Percentiles rank a stretch among this genome's conserved stretches.
Conservation (phyloP, 169 alveolate species). For the Plasmodium billcollinsi region DNA sequence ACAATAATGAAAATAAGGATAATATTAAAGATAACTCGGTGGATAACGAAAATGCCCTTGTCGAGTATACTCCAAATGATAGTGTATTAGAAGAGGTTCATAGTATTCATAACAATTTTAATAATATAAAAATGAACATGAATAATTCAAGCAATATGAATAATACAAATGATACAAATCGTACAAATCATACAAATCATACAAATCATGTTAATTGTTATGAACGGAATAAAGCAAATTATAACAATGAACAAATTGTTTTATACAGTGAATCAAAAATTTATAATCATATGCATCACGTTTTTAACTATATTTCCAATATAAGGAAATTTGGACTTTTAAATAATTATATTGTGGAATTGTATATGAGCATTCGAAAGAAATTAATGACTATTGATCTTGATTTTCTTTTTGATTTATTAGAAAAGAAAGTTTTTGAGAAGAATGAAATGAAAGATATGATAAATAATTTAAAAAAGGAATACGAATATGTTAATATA, state of each 20-base stretch:
- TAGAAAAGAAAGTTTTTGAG: constrained; percentile 14
- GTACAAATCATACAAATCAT: not conserved
- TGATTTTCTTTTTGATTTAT: constrained; percentile 10
- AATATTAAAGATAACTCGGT: no score
- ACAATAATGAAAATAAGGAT: no score
- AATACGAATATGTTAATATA: constrained; percentile 53
- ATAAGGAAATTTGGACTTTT: constrained; percentile 28
- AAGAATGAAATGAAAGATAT: not conserved
- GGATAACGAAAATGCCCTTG: no score
- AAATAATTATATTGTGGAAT: constrained; percentile 19
- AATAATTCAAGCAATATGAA: not conserved
- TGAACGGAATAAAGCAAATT: not conserved
- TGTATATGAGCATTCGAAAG: constrained; percentile 19
- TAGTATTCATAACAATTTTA: no score
- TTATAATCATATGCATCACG: constrained; percentile 24
- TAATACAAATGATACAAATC: not conserved
- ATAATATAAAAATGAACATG: no score
- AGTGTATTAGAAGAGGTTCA: not conserved
- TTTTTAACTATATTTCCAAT: constrained; percentile 21
- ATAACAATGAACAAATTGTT: constrained; percentile 3
- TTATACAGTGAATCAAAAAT: constrained; percentile 21
- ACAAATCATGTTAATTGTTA: not conserved
- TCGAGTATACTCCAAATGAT: no score
- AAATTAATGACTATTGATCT: constrained; percentile 5
- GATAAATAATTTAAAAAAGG: constrained; percentile 11